Conservation (phyloP, 352 stramenopile genomes). For the Globisporangium irregulare region DNA sequence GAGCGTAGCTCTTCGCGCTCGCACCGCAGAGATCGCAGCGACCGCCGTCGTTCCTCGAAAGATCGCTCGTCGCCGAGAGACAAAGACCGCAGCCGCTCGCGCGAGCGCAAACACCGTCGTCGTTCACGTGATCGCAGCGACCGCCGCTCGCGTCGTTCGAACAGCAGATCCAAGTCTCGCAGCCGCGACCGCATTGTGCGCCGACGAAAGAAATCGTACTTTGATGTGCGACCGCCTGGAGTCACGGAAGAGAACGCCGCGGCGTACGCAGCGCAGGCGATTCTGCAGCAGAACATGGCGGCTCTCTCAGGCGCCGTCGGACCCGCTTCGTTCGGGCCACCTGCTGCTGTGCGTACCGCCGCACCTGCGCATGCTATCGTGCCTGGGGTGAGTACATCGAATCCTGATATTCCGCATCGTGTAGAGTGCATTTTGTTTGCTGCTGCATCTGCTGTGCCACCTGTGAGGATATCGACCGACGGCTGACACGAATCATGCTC, state of each 20-base stretch:
- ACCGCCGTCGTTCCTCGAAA: conserved; percentile 24
- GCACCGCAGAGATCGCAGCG: conserved; percentile 29
- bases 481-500: conserved; percentile 33
- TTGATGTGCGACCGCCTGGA: conserved; percentile 75
- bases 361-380: conserved; percentile 12
- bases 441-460: conserved; percentile 8
- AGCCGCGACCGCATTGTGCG: conserved; percentile 44
- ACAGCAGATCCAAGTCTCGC: conserved; percentile 36
- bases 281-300: conserved; percentile 83
- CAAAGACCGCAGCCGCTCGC: conserved; percentile 20
- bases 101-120: conserved; percentile 17
- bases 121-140: conserved; percentile 16
- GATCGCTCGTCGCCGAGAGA: conserved; percentile 9
- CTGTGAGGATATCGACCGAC: conserved; percentile 11
- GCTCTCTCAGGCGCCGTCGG: conserved; percentile 59
- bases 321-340: conserved; percentile 57
- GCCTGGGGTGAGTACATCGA: conserved; percentile 17
- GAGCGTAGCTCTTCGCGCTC: conserved; percentile 40
- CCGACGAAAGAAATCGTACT: conserved; percentile 75
- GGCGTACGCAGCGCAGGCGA: conserved; percentile 78
- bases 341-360: conserved; percentile 16
- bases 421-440: neutral
- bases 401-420: neutral
- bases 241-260: conserved; percentile 83
- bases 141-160: conserved; percentile 32